A percentile compares a stretch with the other conserved stretches of the same genome.
Evolutionary conservation across 345 rosid genomes (phyloP).

Genomic region (Brassica napus): DNA sequence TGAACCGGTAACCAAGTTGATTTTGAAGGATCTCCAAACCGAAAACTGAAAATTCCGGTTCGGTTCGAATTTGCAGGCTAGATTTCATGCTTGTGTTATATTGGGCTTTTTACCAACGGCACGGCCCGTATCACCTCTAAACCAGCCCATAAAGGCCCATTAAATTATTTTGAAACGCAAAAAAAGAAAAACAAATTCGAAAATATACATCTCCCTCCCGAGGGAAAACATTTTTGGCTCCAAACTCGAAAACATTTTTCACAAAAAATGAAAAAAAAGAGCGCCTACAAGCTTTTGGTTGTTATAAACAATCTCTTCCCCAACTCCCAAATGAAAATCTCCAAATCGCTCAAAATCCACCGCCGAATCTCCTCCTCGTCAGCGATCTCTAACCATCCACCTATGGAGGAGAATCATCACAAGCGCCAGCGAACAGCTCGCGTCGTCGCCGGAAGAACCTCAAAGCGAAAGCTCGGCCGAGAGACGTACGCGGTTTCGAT

Average conservation of each 20-base stretch:
- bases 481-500: slow-evolving; percentile 39
- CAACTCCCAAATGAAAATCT: not conserved
- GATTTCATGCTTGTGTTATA: not conserved
- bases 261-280: not conserved
- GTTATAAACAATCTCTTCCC: slow-evolving; percentile 11
- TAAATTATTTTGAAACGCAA: not conserved
- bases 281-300: slow-evolving; percentile 15
- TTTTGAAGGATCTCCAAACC: not conserved
- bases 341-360: not conserved
- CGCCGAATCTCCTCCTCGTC: not conserved
- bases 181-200: not conserved
- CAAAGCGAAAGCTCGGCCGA: slow-evolving; percentile 57
- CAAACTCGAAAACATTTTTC: not conserved
- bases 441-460: slow-evolving; percentile 35
- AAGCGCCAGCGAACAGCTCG: slow-evolving; percentile 41
- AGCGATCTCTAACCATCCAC: not conserved
- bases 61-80: too few species aligned
- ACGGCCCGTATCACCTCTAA: not conserved
- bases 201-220: not conserved
- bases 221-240: slow-evolving; percentile 24
- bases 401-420: slow-evolving; percentile 47
- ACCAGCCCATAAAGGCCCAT: not conserved
- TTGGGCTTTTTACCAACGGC: not conserved
- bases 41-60: not conserved
- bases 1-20: not conserved